Evolutionary conservation across 2,329 filamentous ascomycete genomes (phyloP), one percentile per base, ranked within the genome.

Genomic region (Fusarium goolgardi): DNA sequence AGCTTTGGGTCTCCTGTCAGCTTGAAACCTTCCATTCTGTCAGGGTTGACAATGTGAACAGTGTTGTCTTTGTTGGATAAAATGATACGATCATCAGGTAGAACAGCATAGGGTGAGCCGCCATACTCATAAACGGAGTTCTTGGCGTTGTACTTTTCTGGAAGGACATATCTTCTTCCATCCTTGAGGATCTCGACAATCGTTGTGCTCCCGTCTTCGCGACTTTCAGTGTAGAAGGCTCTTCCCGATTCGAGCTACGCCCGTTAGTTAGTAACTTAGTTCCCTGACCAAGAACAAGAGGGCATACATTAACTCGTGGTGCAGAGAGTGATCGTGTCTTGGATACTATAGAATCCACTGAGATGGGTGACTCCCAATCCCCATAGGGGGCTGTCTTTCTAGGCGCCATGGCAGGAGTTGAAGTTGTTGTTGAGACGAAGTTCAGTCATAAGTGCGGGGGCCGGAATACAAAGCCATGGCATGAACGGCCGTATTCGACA

Each of bases 61-160:
- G 80, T 78, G 47, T 80, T 77, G 27, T 81, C 80, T 16, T 75
- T 73, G 55, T 85, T 81, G 13, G 80, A 80, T 64, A 86, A 85
- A 39, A 86, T 75, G 49, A 87, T 75, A 15, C 76, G 72, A 5
- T 78, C 79, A 52, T 81, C 77, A 0, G 71, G 70, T 3, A 81
- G 65, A 8, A 83, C 71, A 4, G 78, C 78, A 49, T 82, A 81
- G 0, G 83, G 75, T 5, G 79, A 79, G 13, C 84, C 85, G 3
- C 85, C 85, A 52, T 87, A 86, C 63, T 85, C 84, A 62, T 87
- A 85, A 18, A 86, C 81, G 2, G 73, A 77, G 27, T 81, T 84
- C 44, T 77, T 73, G 6, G 80, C 83, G 60, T 78, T 83, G 66
- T 81, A 82, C 0, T 79, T 72, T 5, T 69, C 69, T 1, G 84